A percentile compares a stretch with the other conserved stretches of the same genome.
These are phyloP conservation scores for Leishmania major DNA, from an alignment of 208 protist species.

Conservation along the genomic window DNA sequence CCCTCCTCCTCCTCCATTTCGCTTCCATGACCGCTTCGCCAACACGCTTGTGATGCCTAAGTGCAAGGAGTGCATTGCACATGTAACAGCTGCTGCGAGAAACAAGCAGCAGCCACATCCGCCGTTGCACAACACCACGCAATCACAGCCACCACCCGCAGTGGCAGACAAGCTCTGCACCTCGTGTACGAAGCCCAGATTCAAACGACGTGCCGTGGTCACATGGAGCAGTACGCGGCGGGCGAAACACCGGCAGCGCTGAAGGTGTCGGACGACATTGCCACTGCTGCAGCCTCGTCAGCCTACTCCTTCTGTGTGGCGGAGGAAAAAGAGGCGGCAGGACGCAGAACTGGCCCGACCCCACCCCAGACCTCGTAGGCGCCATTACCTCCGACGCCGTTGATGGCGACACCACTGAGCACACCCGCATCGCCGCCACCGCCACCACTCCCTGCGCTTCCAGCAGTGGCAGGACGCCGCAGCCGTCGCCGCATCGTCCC, in stretches of 20 bases:
- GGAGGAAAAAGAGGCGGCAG: background rate
- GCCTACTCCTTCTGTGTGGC: background rate
- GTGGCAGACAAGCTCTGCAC: background rate
- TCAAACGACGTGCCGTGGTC: background rate
- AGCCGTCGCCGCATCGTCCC: slow-evolving; percentile 8
- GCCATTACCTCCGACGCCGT: background rate
- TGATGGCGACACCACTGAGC: background rate
- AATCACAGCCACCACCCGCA: background rate
- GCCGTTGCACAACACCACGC: background rate
- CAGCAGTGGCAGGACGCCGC: background rate
- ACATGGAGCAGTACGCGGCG: background rate
- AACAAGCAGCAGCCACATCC: background rate
- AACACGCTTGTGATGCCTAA: background rate
- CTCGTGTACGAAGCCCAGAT: background rate
- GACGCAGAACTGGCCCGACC: background rate
- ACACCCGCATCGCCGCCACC: background rate
- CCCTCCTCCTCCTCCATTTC: no score
- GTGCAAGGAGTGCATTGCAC: background rate
- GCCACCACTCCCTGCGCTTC: background rate
- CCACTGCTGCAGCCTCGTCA: background rate
- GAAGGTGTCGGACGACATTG: background rate
- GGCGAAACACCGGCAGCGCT: background rate
- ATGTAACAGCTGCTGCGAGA: background rate
- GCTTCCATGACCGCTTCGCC: background rate
- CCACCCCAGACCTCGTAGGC: background rate